Conservation (phyloP, 2,329 filamentous ascomycete species). For the Rugonectria rugulosa region DNA sequence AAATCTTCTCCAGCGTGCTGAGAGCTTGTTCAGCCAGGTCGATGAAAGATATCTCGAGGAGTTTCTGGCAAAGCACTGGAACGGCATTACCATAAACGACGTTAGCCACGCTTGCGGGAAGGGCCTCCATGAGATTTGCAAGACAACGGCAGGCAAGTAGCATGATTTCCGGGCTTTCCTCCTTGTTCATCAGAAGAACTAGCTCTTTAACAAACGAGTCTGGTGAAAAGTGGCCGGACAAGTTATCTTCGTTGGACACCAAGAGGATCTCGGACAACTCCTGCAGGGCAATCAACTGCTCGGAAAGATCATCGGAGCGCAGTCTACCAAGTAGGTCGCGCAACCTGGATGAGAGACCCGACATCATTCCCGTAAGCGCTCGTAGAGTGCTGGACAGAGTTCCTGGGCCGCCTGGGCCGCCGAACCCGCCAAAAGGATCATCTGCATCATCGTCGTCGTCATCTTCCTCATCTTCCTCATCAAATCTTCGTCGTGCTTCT, state of each 20-base stretch:
- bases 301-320: conserved; percentile 83
- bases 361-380: conserved; percentile 91
- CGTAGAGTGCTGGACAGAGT: conserved; percentile 81
- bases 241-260: conserved; percentile 94
- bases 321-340: conserved; percentile 80
- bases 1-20: conserved; percentile 97
- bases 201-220: conserved; percentile 96
- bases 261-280: conserved; percentile 93
- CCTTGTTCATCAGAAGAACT: conserved; percentile 89
- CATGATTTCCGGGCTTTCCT: conserved; percentile 97
- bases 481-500: conserved; percentile 50
- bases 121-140: conserved; percentile 96
- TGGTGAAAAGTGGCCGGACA: conserved; percentile 92
- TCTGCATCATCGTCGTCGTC: conserved; percentile 72
- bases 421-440: conserved; percentile 71
- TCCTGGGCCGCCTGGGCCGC: conserved; percentile 70
- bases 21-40: conserved; percentile 96
- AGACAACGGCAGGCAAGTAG: conserved; percentile 93
- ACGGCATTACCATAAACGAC: conserved; percentile 98
- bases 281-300: conserved; percentile 91
- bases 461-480: conserved; percentile 59
- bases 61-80: conserved; percentile 90
- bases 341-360: conserved; percentile 79
- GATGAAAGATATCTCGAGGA: conserved; percentile 96
- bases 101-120: conserved; percentile 91